phyloP scores from a whole-genome alignment of 352 stramenopile genomes.

The Pythium periplocum region DNA sequence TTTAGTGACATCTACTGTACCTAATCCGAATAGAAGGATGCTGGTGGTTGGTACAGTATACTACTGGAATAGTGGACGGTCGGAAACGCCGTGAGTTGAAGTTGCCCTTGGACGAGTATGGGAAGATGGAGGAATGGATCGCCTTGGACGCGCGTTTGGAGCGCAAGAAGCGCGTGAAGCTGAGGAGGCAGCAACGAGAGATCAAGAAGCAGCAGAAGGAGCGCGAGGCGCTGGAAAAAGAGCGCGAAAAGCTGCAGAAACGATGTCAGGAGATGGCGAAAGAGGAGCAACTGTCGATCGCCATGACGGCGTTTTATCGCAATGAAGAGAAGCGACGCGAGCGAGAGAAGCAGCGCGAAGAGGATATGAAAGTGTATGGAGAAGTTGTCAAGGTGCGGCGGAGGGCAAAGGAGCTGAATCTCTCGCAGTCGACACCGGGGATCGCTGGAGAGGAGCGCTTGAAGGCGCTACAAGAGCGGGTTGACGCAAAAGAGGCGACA shows the following conservation, averaged over 20 bases:
- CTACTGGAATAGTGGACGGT: constrained; percentile 6
- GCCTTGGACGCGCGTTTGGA: constrained; percentile 43
- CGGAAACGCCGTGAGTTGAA: constrained; percentile 4
- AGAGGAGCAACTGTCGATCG: constrained; percentile 45
- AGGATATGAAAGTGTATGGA: constrained; percentile 31
- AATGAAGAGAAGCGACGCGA: constrained; percentile 16
- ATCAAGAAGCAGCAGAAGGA: constrained; percentile 25
- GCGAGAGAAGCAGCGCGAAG: constrained; percentile 27
- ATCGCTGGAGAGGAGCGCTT: constrained; percentile 24
- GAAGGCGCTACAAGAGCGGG: constrained; percentile 24
- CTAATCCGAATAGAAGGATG: neutral
- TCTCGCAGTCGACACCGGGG: constrained; percentile 30
- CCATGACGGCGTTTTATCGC: constrained; percentile 27
- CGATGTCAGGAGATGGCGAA: constrained; percentile 46
- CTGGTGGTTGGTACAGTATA: constrained; percentile 1
- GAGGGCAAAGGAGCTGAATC: constrained; percentile 23
- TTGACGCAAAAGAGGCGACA: constrained; percentile 26
- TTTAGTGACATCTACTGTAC: neutral
- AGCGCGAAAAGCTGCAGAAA: constrained; percentile 20
- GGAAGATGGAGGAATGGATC: constrained; percentile 31
- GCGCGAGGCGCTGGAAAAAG: constrained; percentile 23
- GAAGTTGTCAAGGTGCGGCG: constrained; percentile 19
- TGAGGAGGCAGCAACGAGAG: constrained; percentile 47
- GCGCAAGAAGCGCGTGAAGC: constrained; percentile 32
- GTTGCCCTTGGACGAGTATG: neutral